Conservation (phyloP, 306 rosid species). For the Cucumis cinereus region DNA sequence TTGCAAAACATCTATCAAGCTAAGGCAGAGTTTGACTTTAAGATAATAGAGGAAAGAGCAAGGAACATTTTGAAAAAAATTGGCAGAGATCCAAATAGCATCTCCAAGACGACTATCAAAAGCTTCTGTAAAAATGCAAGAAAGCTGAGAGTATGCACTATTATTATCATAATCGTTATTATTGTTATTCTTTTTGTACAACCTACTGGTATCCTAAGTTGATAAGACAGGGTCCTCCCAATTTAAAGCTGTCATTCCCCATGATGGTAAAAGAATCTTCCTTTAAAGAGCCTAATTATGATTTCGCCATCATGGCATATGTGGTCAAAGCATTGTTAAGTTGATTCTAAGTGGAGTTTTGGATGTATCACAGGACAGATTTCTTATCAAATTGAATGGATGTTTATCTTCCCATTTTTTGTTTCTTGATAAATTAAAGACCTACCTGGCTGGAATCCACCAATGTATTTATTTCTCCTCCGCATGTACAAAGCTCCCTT, state of each 20-base stretch:
- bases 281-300: background rate
- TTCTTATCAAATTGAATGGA: background rate
- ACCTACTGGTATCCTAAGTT: background rate
- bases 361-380: background rate
- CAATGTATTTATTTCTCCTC: background rate
- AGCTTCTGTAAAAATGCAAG: conserved; percentile 89
- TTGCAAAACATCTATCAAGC: conserved; percentile 85
- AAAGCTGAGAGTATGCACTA: conserved; percentile 62
- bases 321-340: background rate
- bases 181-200: background rate
- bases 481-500: background rate
- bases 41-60: conserved; percentile 55
- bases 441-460: background rate
- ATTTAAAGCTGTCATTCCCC: background rate
- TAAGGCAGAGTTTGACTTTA: conserved; percentile 89
- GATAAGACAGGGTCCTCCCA: background rate
- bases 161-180: background rate
- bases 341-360: background rate
- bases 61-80: conserved; percentile 55
- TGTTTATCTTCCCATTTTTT: background rate
- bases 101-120: conserved; percentile 55
- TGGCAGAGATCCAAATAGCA: conserved; percentile 78
- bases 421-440: background rate
- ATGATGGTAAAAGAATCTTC: background rate
- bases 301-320: background rate